phyloP scores from a whole-genome alignment of 768 basidiomycete species.

The Terana coerulea region DNA sequence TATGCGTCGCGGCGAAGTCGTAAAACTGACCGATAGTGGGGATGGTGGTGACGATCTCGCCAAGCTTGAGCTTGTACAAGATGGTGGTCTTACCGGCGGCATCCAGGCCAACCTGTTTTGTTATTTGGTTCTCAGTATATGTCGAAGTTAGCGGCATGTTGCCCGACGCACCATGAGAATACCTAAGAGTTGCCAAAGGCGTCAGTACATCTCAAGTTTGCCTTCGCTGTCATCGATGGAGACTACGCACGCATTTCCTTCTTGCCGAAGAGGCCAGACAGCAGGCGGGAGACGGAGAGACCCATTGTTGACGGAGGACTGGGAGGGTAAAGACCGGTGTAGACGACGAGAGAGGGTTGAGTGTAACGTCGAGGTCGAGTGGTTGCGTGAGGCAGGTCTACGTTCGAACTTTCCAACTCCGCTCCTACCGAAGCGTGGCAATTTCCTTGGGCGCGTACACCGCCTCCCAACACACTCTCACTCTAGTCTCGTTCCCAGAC shows the following conservation, averaged over 20 bases:
- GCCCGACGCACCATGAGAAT: slow-evolving; percentile 83
- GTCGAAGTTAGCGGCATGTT: neutral
- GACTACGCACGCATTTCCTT: slow-evolving; percentile 94
- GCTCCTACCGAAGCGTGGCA: slow-evolving; percentile 8
- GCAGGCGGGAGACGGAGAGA: slow-evolving; percentile 69
- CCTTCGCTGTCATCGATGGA: slow-evolving; percentile 22
- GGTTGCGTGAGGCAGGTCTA: slow-evolving; percentile 17
- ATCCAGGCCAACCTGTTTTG: slow-evolving; percentile 88
- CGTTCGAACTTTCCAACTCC: slow-evolving; percentile 17
- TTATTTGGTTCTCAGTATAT: neutral
- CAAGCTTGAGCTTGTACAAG: slow-evolving; percentile 98
- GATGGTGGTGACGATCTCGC: slow-evolving; percentile 99
- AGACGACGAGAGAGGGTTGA: slow-evolving; percentile 14
- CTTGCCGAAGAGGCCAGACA: slow-evolving; percentile 91
- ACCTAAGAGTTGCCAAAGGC: slow-evolving; percentile 47
- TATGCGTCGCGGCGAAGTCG: slow-evolving; percentile 8
- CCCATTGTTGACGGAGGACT: slow-evolving; percentile 53
- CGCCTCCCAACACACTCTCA: too few species aligned
- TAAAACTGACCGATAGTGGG: slow-evolving; percentile 89
- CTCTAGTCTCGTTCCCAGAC: too few species aligned
- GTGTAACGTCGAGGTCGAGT: slow-evolving; percentile 14
- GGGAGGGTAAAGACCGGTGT: slow-evolving; percentile 17
- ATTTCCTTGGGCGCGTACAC: slow-evolving; percentile 9
- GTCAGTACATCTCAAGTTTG: slow-evolving; percentile 20
- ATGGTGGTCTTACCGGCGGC: slow-evolving; percentile 99